A percentile compares a stretch with the other conserved stretches of the same genome.
Conservation (phyloP, 225 moss, liverwort and hornwort species). For the Marchantia polymorpha region DNA sequence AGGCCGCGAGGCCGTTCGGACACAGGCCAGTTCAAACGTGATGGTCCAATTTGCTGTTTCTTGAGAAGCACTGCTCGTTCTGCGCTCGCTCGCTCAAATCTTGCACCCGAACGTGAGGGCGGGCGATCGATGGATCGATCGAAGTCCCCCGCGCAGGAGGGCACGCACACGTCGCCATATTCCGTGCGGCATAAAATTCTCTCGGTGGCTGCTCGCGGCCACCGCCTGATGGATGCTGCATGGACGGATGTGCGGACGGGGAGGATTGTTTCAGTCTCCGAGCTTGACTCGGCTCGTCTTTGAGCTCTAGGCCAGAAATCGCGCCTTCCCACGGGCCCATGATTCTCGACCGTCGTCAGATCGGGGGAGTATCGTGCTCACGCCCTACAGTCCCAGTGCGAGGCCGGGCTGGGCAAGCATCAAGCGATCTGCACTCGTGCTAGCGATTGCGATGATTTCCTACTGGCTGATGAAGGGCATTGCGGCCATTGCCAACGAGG, state of each 20-base stretch:
- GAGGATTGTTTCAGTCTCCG: neutral
- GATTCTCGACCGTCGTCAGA: neutral
- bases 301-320: neutral
- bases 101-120: neutral
- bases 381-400: neutral
- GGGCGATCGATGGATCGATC: neutral
- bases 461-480: too few species aligned
- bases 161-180: conserved; percentile 3
- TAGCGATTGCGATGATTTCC: too few species aligned
- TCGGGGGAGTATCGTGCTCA: neutral
- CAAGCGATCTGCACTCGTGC: too few species aligned
- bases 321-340: neutral
- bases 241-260: neutral
- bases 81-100: neutral
- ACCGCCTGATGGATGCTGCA: neutral
- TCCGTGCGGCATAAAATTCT: neutral
- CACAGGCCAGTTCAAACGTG: neutral
- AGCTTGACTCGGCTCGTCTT: neutral
- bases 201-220: neutral
- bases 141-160: neutral
- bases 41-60: neutral
- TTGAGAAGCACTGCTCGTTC: conserved; percentile 1
- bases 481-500: too few species aligned
- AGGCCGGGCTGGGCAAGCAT: too few species aligned
- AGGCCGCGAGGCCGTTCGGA: neutral